Evolutionary conservation across 371 early-diverging fungal species (phyloP).

Genomic region (Saksenaea vasiformis): DNA sequence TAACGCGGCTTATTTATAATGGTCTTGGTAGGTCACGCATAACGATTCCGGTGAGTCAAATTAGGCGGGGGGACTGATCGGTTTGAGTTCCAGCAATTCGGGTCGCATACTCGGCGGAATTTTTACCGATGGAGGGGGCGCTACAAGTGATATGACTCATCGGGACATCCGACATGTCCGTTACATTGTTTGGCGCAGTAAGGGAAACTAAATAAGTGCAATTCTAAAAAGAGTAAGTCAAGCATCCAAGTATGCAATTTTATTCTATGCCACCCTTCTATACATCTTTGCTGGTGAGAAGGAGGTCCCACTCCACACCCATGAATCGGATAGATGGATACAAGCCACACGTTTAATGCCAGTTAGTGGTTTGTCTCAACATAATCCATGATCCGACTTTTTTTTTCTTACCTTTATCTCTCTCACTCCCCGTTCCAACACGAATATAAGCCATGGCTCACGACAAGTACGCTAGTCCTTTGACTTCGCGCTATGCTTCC

Average conservation of each 20-base stretch:
- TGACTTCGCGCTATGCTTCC: constrained; percentile 96
- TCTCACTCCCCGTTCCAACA: background rate
- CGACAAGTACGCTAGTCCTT: constrained; percentile 87
- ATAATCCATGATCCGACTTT: constrained; percentile 1
- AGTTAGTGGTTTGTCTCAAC: background rate
- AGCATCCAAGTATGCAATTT: too few species aligned
- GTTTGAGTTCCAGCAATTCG: background rate
- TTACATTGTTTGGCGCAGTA: background rate
- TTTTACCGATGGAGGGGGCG: background rate
- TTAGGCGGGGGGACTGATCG: background rate
- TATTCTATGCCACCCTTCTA: too few species aligned
- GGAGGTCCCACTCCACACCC: too few species aligned
- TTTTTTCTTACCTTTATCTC: background rate
- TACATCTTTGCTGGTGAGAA: too few species aligned
- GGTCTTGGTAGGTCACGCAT: background rate
- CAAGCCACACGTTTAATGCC: background rate
- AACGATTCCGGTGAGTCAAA: background rate
- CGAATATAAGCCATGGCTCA: constrained; percentile 36
- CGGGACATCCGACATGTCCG: background rate
- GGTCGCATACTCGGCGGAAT: background rate
- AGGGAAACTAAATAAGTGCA: too few species aligned
- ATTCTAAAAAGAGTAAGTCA: too few species aligned
- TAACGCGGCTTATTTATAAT: background rate
- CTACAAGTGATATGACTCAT: background rate
- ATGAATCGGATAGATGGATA: background rate